Conservation (phyloP, 208 protist genomes). For the Entamoeba nuttalli region DNA sequence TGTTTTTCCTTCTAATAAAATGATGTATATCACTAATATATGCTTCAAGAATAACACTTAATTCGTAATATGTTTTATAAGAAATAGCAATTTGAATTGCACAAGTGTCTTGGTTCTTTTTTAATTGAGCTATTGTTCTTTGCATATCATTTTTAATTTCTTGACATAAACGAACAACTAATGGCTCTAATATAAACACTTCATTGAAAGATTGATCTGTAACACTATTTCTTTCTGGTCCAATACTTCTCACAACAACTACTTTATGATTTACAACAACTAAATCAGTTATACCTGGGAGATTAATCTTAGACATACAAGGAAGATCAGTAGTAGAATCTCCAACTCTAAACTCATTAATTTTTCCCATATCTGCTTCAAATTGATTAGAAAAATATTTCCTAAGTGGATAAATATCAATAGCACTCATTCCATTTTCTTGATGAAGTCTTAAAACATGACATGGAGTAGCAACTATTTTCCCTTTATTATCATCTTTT, state of each 20-base stretch:
- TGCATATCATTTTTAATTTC: background rate
- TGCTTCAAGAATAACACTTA: background rate
- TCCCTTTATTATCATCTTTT: background rate
- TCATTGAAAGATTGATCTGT: background rate
- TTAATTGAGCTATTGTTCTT: background rate
- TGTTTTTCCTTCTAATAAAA: background rate
- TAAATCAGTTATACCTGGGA: background rate
- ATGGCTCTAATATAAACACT: background rate
- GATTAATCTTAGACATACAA: background rate
- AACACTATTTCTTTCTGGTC: background rate
- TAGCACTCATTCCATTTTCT: background rate
- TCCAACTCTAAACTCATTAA: background rate
- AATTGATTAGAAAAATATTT: background rate
- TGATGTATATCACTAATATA: background rate
- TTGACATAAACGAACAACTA: background rate
- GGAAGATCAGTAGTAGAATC: background rate
- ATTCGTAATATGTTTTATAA: background rate
- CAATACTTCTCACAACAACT: background rate
- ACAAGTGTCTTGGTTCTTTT: background rate
- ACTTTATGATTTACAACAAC: background rate
- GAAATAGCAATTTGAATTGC: background rate
- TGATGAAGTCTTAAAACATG: background rate
- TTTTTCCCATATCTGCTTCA: background rate
- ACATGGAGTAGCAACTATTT: background rate
- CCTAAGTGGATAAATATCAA: background rate